Conservation (phyloP, 495 filamentous ascomycete genomes). For the Paragyromitra xinjiangensis region DNA sequence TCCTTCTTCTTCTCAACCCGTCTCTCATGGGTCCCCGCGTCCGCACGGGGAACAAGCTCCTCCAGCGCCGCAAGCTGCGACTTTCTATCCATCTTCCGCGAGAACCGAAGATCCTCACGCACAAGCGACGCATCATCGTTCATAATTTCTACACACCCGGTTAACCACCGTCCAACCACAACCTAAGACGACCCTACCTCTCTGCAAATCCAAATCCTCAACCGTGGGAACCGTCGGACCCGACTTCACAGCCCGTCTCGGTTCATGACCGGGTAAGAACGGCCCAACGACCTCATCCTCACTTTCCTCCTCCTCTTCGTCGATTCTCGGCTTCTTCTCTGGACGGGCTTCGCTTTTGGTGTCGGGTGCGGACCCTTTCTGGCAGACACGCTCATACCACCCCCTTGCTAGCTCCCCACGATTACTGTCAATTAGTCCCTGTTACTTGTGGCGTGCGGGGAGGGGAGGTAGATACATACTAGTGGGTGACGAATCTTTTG, state of each 20-base stretch:
- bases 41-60: conserved; percentile 83
- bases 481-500: conserved; percentile 92
- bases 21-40: conserved; percentile 83
- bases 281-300: conserved; percentile 73
- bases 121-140: conserved; percentile 66
- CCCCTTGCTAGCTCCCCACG: conserved; percentile 88
- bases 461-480: conserved; percentile 65
- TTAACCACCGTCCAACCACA: neutral
- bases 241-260: conserved; percentile 56
- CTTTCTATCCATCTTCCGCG: conserved; percentile 70
- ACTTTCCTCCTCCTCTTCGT: conserved; percentile 52
- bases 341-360: neutral
- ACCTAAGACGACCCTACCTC: conserved; percentile 62
- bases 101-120: conserved; percentile 66
- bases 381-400: conserved; percentile 81
- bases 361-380: conserved; percentile 38
- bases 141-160: conserved; percentile 61
- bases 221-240: conserved; percentile 80
- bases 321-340: neutral
- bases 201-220: conserved; percentile 76
- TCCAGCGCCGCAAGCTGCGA: conserved; percentile 72
- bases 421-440: conserved; percentile 70
- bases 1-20: conserved; percentile 81
- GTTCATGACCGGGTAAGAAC: conserved; percentile 64
- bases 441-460: neutral